Evolutionary conservation across 1,284 basidiomycete genomes (phyloP).

Genomic region (Ceratobasidium sp.): DNA sequence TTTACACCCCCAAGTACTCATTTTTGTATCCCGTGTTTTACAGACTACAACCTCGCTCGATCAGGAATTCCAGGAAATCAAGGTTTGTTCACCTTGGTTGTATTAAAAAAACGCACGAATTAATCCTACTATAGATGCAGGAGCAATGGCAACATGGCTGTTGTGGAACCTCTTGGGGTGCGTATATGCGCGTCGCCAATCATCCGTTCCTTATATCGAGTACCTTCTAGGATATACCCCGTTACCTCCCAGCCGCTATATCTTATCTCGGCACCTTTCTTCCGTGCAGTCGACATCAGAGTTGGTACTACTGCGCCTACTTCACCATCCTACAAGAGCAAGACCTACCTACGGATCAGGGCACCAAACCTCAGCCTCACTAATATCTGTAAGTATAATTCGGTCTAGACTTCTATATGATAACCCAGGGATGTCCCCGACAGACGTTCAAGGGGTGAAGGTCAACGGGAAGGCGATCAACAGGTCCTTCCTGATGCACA

Average conservation of each 20-base stretch:
- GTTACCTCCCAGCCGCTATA: conserved; percentile 20
- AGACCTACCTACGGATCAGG: conserved; percentile 21
- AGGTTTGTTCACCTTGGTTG: background rate
- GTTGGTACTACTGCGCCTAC: conserved; percentile 8
- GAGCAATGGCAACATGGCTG: conserved; percentile 34
- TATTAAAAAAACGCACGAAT: background rate
- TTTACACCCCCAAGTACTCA: background rate
- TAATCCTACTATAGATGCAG: background rate
- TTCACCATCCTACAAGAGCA: conserved; percentile 9
- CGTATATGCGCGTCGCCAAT: background rate
- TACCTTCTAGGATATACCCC: conserved; percentile 10
- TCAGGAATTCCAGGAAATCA: conserved; percentile 29
- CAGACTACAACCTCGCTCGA: conserved; percentile 2
- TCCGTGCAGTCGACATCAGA: conserved; percentile 23
- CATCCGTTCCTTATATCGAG: background rate
- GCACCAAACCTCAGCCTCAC: conserved; percentile 1
- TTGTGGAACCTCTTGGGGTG: conserved; percentile 31
- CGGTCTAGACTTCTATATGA: too few species aligned
- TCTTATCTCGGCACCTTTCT: conserved; percentile 24
- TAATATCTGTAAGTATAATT: background rate
- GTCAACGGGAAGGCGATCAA: conserved; percentile 15
- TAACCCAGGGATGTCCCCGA: too few species aligned
- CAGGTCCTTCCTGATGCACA: conserved; percentile 12
- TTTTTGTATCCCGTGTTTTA: background rate
- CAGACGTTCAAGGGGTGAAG: conserved; percentile 20